Evolutionary conservation across 1,139 yeast species (phyloP).

Genomic region (Pichia sp.): DNA sequence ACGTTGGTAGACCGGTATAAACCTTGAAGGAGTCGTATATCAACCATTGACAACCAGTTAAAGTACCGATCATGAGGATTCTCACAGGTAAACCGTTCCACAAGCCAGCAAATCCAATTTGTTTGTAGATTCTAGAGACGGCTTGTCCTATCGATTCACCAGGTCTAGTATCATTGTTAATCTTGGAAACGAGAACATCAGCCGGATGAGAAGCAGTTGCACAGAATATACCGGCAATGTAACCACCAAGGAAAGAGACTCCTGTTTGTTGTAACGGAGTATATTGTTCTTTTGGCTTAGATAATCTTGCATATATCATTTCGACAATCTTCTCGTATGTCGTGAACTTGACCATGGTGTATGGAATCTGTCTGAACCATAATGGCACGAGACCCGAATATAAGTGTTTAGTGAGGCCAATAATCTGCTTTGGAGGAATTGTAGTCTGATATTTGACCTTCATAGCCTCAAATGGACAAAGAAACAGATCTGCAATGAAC

Average conservation of each 20-base stretch:
- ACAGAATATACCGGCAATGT: slow-evolving; percentile 93
- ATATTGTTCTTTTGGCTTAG: slow-evolving; percentile 48
- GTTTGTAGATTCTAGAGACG: slow-evolving; percentile 60
- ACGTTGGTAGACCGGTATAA: slow-evolving; percentile 83
- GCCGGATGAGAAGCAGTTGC: slow-evolving; percentile 96
- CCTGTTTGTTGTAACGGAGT: slow-evolving; percentile 72
- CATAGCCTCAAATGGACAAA: slow-evolving; percentile 92
- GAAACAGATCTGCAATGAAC: slow-evolving; percentile 77
- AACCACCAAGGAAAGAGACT: slow-evolving; percentile 89
- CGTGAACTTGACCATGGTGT: slow-evolving; percentile 95
- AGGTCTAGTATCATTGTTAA: slow-evolving; percentile 65
- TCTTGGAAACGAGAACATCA: slow-evolving; percentile 92
- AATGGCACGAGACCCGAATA: slow-evolving; percentile 86
- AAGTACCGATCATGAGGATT: slow-evolving; percentile 93
- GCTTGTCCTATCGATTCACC: slow-evolving; percentile 65
- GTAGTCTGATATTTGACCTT: slow-evolving; percentile 92
- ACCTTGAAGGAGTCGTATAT: slow-evolving; percentile 93
- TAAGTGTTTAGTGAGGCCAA: slow-evolving; percentile 40
- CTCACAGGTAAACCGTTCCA: slow-evolving; percentile 96
- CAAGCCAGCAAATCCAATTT: slow-evolving; percentile 81
- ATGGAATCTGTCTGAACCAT: slow-evolving; percentile 94
- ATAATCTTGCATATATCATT: slow-evolving; percentile 45
- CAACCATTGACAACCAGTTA: slow-evolving; percentile 96
- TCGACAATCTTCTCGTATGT: slow-evolving; percentile 87
- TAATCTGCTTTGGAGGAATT: slow-evolving; percentile 51